Evolutionary conservation across 495 filamentous ascomycete genomes (phyloP).

Genomic region (Aspergillus haitiensis): DNA sequence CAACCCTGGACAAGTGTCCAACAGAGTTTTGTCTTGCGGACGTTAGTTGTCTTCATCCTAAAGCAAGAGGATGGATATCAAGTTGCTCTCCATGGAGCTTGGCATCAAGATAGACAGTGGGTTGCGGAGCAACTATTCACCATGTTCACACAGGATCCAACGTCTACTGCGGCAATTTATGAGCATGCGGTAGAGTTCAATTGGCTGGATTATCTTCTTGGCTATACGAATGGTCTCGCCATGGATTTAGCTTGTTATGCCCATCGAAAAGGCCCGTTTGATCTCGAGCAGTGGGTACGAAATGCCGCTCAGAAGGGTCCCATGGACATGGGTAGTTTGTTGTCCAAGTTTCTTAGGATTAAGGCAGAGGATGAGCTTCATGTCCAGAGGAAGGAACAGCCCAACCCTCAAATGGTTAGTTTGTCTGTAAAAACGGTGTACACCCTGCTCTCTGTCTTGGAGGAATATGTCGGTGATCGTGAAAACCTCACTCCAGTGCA

Average conservation of each 20-base stretch:
- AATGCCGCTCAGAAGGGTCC: conserved; percentile 58
- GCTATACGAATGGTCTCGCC: conserved; percentile 74
- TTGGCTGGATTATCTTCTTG: conserved; percentile 80
- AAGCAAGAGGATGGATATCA: conserved; percentile 69
- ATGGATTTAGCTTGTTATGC: conserved; percentile 86
- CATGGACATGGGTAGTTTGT: conserved; percentile 59
- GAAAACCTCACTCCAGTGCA: conserved; percentile 66
- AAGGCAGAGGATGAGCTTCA: conserved; percentile 81
- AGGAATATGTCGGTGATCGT: conserved; percentile 59
- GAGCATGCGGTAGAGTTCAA: conserved; percentile 74
- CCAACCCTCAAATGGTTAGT: conserved; percentile 62
- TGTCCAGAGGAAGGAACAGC: conserved; percentile 63
- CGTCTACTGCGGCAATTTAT: conserved; percentile 74
- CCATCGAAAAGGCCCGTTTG: conserved; percentile 76
- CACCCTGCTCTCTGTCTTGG: conserved; percentile 73
- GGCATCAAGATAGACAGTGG: conserved; percentile 84
- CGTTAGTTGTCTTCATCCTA: conserved; percentile 60
- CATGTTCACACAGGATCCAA: conserved; percentile 71
- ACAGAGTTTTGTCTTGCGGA: conserved; percentile 60
- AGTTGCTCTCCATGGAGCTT: conserved; percentile 84
- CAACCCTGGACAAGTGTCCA: conserved; percentile 65
- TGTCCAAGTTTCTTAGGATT: conserved; percentile 73
- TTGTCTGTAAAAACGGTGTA: conserved; percentile 83
- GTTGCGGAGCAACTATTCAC: conserved; percentile 76
- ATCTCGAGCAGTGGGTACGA: conserved; percentile 79